Base-by-base conservation (phyloP, 495 filamentous ascomycete genomes). In the Penicillium fimorum region DNA sequence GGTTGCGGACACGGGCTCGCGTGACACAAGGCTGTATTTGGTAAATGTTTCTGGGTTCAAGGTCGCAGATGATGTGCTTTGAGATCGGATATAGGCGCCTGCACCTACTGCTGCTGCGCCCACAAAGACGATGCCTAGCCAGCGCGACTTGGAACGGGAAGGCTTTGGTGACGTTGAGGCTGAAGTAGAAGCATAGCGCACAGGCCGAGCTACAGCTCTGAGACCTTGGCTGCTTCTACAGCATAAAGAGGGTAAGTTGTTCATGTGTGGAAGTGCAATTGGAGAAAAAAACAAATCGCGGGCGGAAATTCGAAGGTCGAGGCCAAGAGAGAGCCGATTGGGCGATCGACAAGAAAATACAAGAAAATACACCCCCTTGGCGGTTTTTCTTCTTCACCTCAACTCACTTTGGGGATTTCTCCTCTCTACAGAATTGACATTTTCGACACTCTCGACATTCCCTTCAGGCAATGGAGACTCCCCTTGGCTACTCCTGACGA, bases 1-100 rank as follows among this genome's bases (percentile, higher is more conserved):
- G 0, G 87, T 89, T 4, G 84, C 77, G 4, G 92, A 90, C n/a
- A 95, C 79, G 1, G 81, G 76, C 43, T 88, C 82, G 62, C 82
- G 84, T 3, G 78, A 74, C 3, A 82, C 75, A 46, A 97, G 79
- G 17, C 78, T 82, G 67, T 86, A 91, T 41, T 83, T 81, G 9
- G 80, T 78, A 67, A 92, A 92, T 3, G 64, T 70, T 59, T 84
- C 84, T 13, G 83, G 82, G 49, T 76, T 77, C 42, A 79, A 52
- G 1, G 66, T 69, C 3, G 65, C 62, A 1, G 69, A 67, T 1
- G 42, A 30, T 1, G 66, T 49, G 10, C 53, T 58, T 51, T 69
- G 63, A 17, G 69, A 73, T 51, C 70, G 64, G 50, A 72, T 25
- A 51, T 73, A 77, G 17, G 67, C 72, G 29, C 76, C 76, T 51